A percentile compares a stretch with the other conserved stretches of the same genome.
phyloP scores from a whole-genome alignment of 2,329 filamentous ascomycete species.

The Microcyclosporella mali region DNA sequence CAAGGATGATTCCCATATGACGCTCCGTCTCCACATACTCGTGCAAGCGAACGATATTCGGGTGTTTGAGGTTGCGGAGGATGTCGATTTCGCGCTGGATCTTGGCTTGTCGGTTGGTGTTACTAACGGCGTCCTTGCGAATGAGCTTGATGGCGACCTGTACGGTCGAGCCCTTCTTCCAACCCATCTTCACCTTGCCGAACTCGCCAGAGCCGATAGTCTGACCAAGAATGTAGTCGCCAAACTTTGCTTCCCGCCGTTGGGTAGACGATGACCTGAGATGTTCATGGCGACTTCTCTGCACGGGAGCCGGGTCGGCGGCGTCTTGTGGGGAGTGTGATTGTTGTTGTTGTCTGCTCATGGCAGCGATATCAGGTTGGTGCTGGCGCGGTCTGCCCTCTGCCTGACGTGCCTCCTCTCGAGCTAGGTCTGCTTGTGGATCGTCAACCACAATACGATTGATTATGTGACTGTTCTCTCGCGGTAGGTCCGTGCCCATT shows the following conservation, averaged over 20 bases:
- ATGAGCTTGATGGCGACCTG: slow-evolving; percentile 97
- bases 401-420: slow-evolving; percentile 63
- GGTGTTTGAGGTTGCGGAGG: slow-evolving; percentile 77
- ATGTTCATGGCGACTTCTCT: slow-evolving; percentile 53
- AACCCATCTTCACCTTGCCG: slow-evolving; percentile 96
- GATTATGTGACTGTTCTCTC: slow-evolving; percentile 73
- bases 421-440: slow-evolving; percentile 64
- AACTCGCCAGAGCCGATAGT: slow-evolving; percentile 97
- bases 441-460: slow-evolving; percentile 71
- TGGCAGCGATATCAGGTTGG: slow-evolving; percentile 41
- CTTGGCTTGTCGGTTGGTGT: slow-evolving; percentile 84
- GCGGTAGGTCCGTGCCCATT: slow-evolving; percentile 50
- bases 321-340: slow-evolving; percentile 26
- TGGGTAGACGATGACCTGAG: slow-evolving; percentile 41
- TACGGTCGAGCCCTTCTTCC: slow-evolving; percentile 91
- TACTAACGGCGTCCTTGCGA: slow-evolving; percentile 82
- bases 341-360: slow-evolving; percentile 39
- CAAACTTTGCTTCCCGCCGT: slow-evolving; percentile 79
- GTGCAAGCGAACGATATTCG: slow-evolving; percentile 92
- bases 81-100: slow-evolving; percentile 97
- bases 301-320: slow-evolving; percentile 22
- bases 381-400: slow-evolving; percentile 46
- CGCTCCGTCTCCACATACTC: slow-evolving; percentile 98
- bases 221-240: slow-evolving; percentile 91
- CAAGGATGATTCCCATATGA: slow-evolving; percentile 95